Evolutionary conservation across 176 grass and related monocot genomes (phyloP).

Genomic region (Oropetium thomaeum): DNA sequence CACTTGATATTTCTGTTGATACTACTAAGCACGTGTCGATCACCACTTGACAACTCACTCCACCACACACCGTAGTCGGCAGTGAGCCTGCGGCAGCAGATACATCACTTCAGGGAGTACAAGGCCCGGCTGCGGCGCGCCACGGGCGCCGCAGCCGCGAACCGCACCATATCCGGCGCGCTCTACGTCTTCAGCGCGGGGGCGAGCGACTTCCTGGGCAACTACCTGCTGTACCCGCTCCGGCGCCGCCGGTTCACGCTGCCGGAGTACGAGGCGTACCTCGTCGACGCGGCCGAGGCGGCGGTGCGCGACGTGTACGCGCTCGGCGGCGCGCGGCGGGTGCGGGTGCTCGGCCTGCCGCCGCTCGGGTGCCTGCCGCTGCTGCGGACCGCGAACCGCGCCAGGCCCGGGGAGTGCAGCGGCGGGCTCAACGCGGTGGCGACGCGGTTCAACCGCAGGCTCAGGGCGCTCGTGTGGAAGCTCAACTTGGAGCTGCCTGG

Average conservation of each 20-base stretch:
- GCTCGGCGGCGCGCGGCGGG: conserved; percentile 49
- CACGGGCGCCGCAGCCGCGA: not conserved
- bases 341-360: conserved; percentile 46
- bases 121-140: not conserved
- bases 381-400: conserved; percentile 31
- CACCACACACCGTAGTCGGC: conserved; percentile 4
- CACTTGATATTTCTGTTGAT: too few relatives aligned
- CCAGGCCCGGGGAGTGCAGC: conserved; percentile 35
- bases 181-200: conserved; percentile 49
- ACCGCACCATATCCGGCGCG: not conserved
- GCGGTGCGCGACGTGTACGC: conserved; percentile 32
- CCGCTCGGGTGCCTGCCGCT: conserved; percentile 62
- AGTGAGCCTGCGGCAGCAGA: conserved; percentile 20
- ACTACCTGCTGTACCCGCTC: conserved; percentile 38
- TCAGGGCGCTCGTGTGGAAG: conserved; percentile 20
- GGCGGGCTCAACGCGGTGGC: conserved; percentile 36
- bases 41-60: not conserved
- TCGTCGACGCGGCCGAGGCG: conserved; percentile 7
- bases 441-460: conserved; percentile 34
- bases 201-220: conserved; percentile 57
- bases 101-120: conserved; percentile 37
- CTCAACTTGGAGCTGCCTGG: conserved; percentile 38
- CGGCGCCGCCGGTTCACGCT: conserved; percentile 20
- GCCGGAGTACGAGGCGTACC: conserved; percentile 41
- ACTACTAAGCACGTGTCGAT: not conserved